Conservation (phyloP, 306 rosid species). For the Mucuna pruriens region DNA sequence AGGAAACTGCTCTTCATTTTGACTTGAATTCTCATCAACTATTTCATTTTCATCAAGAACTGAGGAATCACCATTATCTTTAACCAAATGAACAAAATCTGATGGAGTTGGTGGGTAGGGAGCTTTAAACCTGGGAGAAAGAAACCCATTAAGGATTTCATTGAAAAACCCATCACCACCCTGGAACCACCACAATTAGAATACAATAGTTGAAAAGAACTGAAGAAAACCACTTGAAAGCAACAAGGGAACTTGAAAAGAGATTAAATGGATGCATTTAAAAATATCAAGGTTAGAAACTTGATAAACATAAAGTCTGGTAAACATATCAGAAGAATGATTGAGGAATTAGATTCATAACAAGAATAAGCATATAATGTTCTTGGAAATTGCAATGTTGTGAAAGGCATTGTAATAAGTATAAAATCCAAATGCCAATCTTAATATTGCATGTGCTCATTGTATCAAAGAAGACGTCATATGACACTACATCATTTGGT, state of each 20-base stretch:
- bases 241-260: conserved; percentile 19
- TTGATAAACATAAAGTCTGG: conserved; percentile 6
- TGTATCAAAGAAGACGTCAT: neutral
- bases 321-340: conserved; percentile 27
- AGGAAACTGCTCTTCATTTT: conserved; percentile 62
- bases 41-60: conserved; percentile 50
- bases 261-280: conserved; percentile 19
- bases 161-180: conserved; percentile 99
- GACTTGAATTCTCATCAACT: conserved; percentile 46
- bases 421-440: neutral
- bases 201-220: conserved; percentile 31
- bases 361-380: conserved; percentile 2
- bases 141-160: conserved; percentile 97
- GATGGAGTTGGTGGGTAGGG: conserved; percentile 84
- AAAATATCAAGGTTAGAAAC: conserved; percentile 17
- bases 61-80: conserved; percentile 45
- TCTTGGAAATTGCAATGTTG: neutral
- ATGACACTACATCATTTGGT: neutral
- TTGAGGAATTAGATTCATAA: neutral
- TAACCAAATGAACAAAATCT: conserved; percentile 53
- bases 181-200: conserved; percentile 58
- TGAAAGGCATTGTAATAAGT: neutral
- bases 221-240: conserved; percentile 33
- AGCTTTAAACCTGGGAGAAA: conserved; percentile 80
- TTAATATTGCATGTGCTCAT: neutral